A percentile compares a stretch with the other conserved stretches of the same genome.
phyloP scores from a whole-genome alignment of 2,329 filamentous ascomycete genomes.

The Beauveria sp. region DNA sequence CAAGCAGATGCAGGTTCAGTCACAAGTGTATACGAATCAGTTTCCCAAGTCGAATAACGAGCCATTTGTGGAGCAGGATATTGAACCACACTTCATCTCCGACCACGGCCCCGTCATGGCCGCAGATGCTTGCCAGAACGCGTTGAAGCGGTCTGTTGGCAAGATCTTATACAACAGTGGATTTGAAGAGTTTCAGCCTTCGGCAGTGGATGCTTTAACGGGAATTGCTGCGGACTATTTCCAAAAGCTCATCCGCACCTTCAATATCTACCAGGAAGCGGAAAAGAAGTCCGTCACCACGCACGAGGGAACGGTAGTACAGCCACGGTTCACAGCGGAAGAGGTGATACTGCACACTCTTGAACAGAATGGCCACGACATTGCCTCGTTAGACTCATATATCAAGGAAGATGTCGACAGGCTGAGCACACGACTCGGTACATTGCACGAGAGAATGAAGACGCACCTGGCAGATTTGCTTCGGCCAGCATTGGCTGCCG shows the following conservation, averaged over 20 bases:
- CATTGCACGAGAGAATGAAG: conserved; percentile 93
- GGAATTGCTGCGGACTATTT: conserved; percentile 89
- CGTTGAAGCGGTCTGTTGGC: conserved; percentile 81
- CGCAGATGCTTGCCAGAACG: conserved; percentile 70
- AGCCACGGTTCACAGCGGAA: conserved; percentile 69
- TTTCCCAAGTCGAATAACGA: conserved; percentile 94
- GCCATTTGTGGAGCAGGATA: conserved; percentile 79
- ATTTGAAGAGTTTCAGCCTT: conserved; percentile 95
- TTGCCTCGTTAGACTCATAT: conserved; percentile 76
- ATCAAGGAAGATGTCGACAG: conserved; percentile 92
- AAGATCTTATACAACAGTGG: conserved; percentile 95
- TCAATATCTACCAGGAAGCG: conserved; percentile 76
- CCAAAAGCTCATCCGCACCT: conserved; percentile 68
- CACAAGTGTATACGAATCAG: conserved; percentile 96
- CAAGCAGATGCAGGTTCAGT: conserved; percentile 98
- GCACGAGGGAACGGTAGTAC: conserved; percentile 35
- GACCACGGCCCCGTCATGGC: conserved; percentile 86
- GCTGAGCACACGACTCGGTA: conserved; percentile 66
- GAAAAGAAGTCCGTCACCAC: conserved; percentile 60
- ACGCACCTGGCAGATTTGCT: conserved; percentile 86
- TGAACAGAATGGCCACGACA: conserved; percentile 72
- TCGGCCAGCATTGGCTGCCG: conserved; percentile 70
- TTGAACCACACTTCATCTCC: conserved; percentile 80
- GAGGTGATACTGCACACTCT: conserved; percentile 83
- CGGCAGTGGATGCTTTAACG: conserved; percentile 81